Evolutionary conservation across 352 stramenopile genomes (phyloP), one percentile per base, ranked within the genome.

Genomic region (Phytopythium sindhum): DNA sequence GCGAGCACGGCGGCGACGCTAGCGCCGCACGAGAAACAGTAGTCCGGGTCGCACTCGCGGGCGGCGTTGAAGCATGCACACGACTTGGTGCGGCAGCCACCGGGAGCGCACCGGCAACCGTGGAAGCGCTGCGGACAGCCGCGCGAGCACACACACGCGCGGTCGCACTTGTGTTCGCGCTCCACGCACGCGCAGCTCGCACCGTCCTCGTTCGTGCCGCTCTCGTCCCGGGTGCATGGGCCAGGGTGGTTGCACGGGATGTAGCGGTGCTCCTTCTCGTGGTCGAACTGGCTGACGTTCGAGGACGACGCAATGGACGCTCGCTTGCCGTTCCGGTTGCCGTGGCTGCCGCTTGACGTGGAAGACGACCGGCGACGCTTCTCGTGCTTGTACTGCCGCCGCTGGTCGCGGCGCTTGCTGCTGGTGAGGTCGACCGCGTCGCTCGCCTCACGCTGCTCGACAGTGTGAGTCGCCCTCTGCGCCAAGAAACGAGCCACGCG

Each of bases 41-140:
- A 84, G 55, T 94, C 83, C 1, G 85, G 85, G 54, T 92, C 80
- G 28, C 85, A 94, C 59, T 94, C 85, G 9, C 81, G 71, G 8
- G 67, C 72, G 45, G 62, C 66, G 21, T n/a, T 66, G 56, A 68
- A 89, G 62, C 85, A 94, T 17, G 80, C 54, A 62, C 85, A 94
- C 19, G 61, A 44, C 31, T 78, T 78, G 15, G 75, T 87, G 21
- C 77, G 74, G 42, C 85, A 94, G 14, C 73, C 78, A 9, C 80
- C 83, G 4, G 72, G 60, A 1, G 54, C 65, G 54, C 85, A 94
- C 28, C 79, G 80, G 63, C 85, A 94, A 5, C 85, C 85, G 42
- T 84, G 79, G 33, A 86, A 81, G 4, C 84, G 75, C 61, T 90
- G 88, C 4, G 74, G 66, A 23, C 84, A 93, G 26, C 86, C 77